These are phyloP conservation scores for Monilinia vaccinii-corymbosi DNA, from an alignment of 2,329 filamentous ascomycete species.

Conservation along the genomic window DNA sequence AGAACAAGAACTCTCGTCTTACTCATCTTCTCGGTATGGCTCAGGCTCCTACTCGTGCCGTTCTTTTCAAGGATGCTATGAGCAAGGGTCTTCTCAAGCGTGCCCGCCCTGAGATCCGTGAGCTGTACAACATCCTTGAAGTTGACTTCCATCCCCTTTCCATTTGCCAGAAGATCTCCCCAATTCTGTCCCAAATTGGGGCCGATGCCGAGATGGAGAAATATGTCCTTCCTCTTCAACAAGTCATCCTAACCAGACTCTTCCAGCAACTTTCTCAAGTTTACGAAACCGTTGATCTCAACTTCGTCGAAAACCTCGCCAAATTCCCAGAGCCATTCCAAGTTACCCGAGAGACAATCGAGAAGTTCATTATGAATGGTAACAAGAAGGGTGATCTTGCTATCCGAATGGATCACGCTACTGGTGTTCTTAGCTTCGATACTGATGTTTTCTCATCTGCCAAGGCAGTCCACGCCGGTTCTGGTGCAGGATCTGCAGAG, in stretches of 20 bases:
- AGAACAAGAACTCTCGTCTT: conserved; percentile 97
- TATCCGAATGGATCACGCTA: conserved; percentile 92
- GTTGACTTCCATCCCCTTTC: conserved; percentile 98
- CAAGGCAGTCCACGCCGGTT: conserved; percentile 82
- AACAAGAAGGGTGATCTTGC: conserved; percentile 99
- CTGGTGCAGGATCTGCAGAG: conserved; percentile 79
- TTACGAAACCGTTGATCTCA: conserved; percentile 93
- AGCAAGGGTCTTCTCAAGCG: conserved; percentile 92
- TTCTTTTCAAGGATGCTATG: conserved; percentile 90
- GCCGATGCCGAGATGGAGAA: conserved; percentile 93
- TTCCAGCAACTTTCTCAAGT: conserved; percentile 99
- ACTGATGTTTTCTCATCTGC: conserved; percentile 96
- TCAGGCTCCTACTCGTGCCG: conserved; percentile 76
- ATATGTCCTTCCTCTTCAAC: conserved; percentile 90
- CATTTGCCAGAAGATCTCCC: conserved; percentile 98
- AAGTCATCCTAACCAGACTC: conserved; percentile 94
- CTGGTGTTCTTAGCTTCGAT: conserved; percentile 92
- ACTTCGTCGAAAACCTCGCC: conserved; percentile 87
- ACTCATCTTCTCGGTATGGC: conserved; percentile 94
- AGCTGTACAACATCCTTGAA: conserved; percentile 97
- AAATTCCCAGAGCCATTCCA: conserved; percentile 96
- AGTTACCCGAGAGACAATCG: conserved; percentile 80
- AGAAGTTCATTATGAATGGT: conserved; percentile 99
- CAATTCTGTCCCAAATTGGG: conserved; percentile 88
- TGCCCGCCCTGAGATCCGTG: conserved; percentile 86